Base-by-base conservation (phyloP, 2,329 filamentous ascomycete species). In the Anisogramma anomala region DNA sequence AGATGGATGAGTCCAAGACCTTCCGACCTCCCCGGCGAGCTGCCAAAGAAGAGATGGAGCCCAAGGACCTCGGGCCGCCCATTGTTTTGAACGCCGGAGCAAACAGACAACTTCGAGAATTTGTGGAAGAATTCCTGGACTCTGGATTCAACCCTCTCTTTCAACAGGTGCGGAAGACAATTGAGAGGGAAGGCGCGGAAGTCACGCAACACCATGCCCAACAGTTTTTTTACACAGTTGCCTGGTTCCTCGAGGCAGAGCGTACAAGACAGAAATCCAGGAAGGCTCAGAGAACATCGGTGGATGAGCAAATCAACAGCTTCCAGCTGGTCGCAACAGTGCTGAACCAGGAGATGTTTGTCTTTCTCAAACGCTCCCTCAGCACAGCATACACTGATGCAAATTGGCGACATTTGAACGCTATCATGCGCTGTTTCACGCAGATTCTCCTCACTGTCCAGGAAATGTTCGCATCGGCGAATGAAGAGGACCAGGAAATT, bases 401-500 rank as follows among this genome's bases (percentile, higher is more conserved):
- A 57, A 78, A 80, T 46, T 95, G 88, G 88, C 75, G 77, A 41
- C 84, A 94, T 52, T 63, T 96, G 13, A 84, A 87, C 41, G 82
- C 89, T 1, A 80, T 84, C 35, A 91, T 96, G 79, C 80, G 84
- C 41, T 95, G 88, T 56, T 94, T 95, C 56, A 96, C 88, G 0
- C 88, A 96, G 56, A 91, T 96, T 50, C 68, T 94, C 15, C 71
- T 94, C 19, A 94, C 88, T 0, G 82, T 96, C 2, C 87, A 94
- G 53, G 85, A 93, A 47, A 96, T 98, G 88, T 70, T 79, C 1
- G 77, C 83, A 34, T 91, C 85, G 1, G 72, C 75, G 1, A 73
- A 84, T 22, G 88, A 95, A 48, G 88, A 95, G n/a, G 85, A 98
- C 50, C 83, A 94, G 55, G 91, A 96, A 52, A 96, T 98, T 57